Conservation (phyloP, 2,329 filamentous ascomycete genomes). For the Aspergillus ustus region DNA sequence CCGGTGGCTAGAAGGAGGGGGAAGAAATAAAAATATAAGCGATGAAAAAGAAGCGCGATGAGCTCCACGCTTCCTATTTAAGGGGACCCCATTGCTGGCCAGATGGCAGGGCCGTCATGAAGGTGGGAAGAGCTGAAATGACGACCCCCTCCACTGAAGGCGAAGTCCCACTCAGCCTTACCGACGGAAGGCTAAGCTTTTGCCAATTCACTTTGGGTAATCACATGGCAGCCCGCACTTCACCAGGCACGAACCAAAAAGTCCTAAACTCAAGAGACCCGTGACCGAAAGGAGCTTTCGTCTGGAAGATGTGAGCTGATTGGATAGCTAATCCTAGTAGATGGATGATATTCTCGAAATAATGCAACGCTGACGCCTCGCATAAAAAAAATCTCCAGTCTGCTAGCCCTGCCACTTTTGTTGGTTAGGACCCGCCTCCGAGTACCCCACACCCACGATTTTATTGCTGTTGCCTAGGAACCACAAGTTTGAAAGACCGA, state of each 20-base stretch:
- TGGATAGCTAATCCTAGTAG: not conserved
- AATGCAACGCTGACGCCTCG: not conserved
- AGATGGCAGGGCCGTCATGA: not conserved
- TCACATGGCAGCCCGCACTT: not conserved
- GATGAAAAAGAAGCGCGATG: not conserved
- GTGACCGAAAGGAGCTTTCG: not conserved
- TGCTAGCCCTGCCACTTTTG: not conserved
- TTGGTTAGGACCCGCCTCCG: not conserved
- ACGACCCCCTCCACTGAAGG: constrained; percentile 1
- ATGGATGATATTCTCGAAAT: not conserved
- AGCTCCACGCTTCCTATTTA: constrained; percentile 1
- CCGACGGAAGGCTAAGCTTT: constrained; percentile 10
- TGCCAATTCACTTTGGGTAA: constrained; percentile 7
- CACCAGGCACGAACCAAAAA: not conserved
- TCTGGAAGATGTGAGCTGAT: not conserved
- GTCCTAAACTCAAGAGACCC: not conserved
- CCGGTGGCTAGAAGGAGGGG: not conserved
- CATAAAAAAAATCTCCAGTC: not conserved
- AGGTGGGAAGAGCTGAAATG: not conserved
- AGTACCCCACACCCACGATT: not conserved
- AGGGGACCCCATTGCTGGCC: not conserved
- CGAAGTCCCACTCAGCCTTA: constrained; percentile 12
- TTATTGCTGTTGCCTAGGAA: constrained; percentile 9
- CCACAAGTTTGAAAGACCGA: too few species aligned
- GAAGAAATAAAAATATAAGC: not conserved